Conservation (phyloP, 2,329 filamentous ascomycete species). For the Fusarium anthophilum region DNA sequence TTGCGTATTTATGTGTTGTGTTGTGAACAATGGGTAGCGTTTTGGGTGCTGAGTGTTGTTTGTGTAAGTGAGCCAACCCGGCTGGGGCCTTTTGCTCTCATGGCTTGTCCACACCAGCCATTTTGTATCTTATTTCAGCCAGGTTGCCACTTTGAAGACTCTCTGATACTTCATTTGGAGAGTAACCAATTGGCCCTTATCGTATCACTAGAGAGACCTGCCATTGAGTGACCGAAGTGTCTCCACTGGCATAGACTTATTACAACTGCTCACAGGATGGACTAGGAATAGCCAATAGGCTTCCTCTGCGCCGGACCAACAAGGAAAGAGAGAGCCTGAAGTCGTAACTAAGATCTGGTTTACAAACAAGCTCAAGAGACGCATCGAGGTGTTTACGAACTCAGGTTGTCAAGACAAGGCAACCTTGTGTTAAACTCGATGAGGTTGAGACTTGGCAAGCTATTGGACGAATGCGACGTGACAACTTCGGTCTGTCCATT, state of each 20-base stretch:
- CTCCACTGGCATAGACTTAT: background rate
- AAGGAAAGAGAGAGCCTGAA: background rate
- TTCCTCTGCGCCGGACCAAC: accelerated
- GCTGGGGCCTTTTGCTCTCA: background rate
- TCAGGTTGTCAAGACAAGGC: background rate
- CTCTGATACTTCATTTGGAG: background rate
- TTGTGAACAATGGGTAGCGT: background rate
- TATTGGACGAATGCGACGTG: no score
- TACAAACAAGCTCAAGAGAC: background rate
- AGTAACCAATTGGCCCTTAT: no score
- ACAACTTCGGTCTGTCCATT: background rate
- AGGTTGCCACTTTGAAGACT: background rate
- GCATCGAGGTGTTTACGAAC: background rate
- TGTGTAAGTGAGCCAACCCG: background rate
- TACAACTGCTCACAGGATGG: no score
- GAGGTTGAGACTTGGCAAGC: background rate
- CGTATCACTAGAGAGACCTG: background rate
- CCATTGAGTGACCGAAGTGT: background rate
- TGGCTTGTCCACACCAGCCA: background rate
- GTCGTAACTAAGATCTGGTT: no score
- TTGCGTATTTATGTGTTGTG: background rate
- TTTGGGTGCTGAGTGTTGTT: background rate
- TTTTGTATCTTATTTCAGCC: no score
- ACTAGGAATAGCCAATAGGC: background rate
- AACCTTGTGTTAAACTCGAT: background rate